Base-by-base conservation (phyloP, 805 yeast genomes). In the Barnettozyma sucrosica region DNA sequence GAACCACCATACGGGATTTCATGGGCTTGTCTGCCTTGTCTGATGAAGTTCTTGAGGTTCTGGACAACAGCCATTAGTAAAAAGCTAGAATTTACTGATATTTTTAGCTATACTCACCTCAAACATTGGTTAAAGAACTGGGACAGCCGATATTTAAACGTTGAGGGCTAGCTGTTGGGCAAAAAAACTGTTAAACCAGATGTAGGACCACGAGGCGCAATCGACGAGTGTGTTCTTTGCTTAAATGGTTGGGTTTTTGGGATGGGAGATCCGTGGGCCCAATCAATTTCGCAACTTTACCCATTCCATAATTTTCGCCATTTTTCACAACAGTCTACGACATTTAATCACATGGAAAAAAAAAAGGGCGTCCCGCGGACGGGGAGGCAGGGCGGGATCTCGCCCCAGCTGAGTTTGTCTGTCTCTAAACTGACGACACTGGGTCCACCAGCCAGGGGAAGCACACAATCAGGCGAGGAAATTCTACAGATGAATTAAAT, bases 41-140 rank as follows among this genome's bases (percentile, higher is more conserved):
- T 65, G 44, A 71, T 71, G 48, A 70, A 68, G 48, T 71, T 69
- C 55, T 68, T 69, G 33, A 71, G 55, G 55, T 68, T 70, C 72
- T 69, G 47, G 14, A 25, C 43, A 28, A 33, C 21, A 20, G 36
- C 34, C 44, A 41, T 50, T 37, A 23, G 41, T 37, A 23, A 34
- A 34, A 34, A 13, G 7, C n/a, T 18, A 33, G 19, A 33, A 33
- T 16, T 5, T 8, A 33, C 7, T 33, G 37, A 19, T 36, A 19
- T 36, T 39, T 30, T 32, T 41, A 44, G 6, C 18, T 13, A 8
- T 24, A 41, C 41, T 25, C 7, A 37, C 38, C 25, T 14, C 36
- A 26, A 44, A 25, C 36, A 36, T 36, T 26, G 19, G 34, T n/a
- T 19, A 19, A 10, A n/a, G 18, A 36, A 43, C 36, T 28, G 32